A percentile compares a stretch with the other conserved stretches of the same genome.
Evolutionary conservation across 805 yeast genomes (phyloP).

Genomic region (Barnettozyma wickerhamii): DNA sequence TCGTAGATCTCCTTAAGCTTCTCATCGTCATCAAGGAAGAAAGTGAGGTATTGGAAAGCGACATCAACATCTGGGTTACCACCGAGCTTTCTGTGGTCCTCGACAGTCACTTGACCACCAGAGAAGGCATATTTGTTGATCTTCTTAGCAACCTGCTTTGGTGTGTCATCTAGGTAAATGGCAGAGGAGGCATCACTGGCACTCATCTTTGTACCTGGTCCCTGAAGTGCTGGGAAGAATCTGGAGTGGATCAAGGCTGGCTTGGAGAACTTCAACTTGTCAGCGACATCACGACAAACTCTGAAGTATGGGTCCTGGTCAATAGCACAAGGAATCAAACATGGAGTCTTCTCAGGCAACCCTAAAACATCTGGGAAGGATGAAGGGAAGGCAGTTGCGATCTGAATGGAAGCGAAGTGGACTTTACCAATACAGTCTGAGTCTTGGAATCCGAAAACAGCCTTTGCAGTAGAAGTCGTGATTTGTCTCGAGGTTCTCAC

Average conservation of each 20-base stretch:
- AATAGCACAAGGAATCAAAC: slow-evolving; percentile 97
- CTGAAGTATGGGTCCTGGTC: slow-evolving; percentile 99
- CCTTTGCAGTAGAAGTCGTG: slow-evolving; percentile 94
- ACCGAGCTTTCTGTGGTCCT: slow-evolving; percentile 86
- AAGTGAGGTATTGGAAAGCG: slow-evolving; percentile 86
- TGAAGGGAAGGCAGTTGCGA: slow-evolving; percentile 92
- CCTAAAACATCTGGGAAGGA: slow-evolving; percentile 94
- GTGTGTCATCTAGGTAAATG: slow-evolving; percentile 92
- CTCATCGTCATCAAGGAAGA: slow-evolving; percentile 86
- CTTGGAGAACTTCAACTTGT: slow-evolving; percentile 82
- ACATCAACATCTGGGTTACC: slow-evolving; percentile 96
- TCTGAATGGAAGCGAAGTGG: slow-evolving; percentile 95
- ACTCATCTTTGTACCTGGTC: slow-evolving; percentile 94
- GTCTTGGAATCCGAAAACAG: slow-evolving; percentile 95
- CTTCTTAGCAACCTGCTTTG: slow-evolving; percentile 88
- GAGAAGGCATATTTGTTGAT: slow-evolving; percentile 95
- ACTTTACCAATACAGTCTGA: slow-evolving; percentile 91
- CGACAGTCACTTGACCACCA: slow-evolving; percentile 85
- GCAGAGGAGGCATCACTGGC: slow-evolving; percentile 90
- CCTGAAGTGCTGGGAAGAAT: slow-evolving; percentile 98
- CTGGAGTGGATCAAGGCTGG: slow-evolving; percentile 91
- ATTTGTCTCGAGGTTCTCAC: slow-evolving; percentile 90
- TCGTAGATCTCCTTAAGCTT: slow-evolving; percentile 58
- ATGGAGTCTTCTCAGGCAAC: slow-evolving; percentile 83
- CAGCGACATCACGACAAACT: slow-evolving; percentile 96